Percentiles rank a stretch among this genome's conserved stretches.
These are phyloP conservation scores for Yarrowia alimentaria DNA, from an alignment of 805 yeast genomes.

Conservation along the genomic window DNA sequence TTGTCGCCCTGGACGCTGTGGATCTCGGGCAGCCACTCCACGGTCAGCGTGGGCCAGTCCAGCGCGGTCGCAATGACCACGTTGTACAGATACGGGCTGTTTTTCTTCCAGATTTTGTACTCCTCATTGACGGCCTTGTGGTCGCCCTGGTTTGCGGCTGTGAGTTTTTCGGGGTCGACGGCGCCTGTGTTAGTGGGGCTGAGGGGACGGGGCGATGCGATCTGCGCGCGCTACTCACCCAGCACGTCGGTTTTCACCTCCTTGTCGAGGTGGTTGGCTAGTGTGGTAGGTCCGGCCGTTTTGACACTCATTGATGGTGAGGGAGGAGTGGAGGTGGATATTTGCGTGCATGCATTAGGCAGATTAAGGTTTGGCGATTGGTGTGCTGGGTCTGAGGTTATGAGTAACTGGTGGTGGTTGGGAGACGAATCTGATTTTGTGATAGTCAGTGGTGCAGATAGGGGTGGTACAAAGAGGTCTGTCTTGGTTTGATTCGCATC, in stretches of 20 bases:
- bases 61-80: constrained; percentile 52
- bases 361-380: not conserved
- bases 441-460: too few species aligned
- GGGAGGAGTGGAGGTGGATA: not conserved
- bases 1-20: constrained; percentile 28
- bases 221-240: too few species aligned
- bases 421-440: too few species aligned
- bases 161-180: constrained; percentile 16
- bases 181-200: too few species aligned
- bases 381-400: not conserved
- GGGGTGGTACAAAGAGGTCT: too few species aligned
- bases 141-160: constrained; percentile 13
- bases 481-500: too few species aligned
- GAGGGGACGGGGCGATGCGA: too few species aligned
- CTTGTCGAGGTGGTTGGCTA: constrained; percentile 26
- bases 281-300: constrained; percentile 21
- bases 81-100: constrained; percentile 55
- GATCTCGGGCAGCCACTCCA: constrained; percentile 63
- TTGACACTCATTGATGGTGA: constrained; percentile 5
- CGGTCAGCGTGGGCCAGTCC: constrained; percentile 64
- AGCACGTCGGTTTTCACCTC: constrained; percentile 27
- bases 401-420: too few species aligned
- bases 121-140: constrained; percentile 33
- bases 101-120: constrained; percentile 61
- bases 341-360: not conserved